A percentile compares a stretch with the other conserved stretches of the same genome.
Evolutionary conservation across 2,329 filamentous ascomycete species (phyloP).

Genomic region (Metarhizium humberi): DNA sequence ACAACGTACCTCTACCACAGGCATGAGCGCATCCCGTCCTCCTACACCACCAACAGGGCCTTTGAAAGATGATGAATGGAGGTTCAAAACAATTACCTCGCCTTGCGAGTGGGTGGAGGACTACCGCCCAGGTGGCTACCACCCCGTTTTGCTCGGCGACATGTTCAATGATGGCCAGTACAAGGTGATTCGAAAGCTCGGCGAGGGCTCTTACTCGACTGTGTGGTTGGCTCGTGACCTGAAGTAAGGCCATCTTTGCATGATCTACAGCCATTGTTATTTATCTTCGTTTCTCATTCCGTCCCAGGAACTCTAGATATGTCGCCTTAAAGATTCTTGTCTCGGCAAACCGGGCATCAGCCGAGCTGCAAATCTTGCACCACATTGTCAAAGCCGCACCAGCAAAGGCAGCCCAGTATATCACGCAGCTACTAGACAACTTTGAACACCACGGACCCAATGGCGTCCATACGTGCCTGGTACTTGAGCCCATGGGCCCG

Average conservation of each 20-base stretch:
- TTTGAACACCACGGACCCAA: slow-evolving; percentile 20
- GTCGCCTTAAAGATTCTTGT: slow-evolving; percentile 20
- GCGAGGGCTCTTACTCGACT: slow-evolving; percentile 33
- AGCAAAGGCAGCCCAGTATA: slow-evolving; percentile 1
- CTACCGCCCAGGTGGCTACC: slow-evolving; percentile 31
- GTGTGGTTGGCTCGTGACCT: slow-evolving; percentile 33
- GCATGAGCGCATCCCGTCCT: slow-evolving; percentile 14
- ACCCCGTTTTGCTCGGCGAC: slow-evolving; percentile 33
- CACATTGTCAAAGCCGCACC: slow-evolving; percentile 11
- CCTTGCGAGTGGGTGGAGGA: slow-evolving; percentile 20
- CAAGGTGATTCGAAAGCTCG: slow-evolving; percentile 33
- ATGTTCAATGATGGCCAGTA: slow-evolving; percentile 30
- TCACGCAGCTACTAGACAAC: slow-evolving; percentile 13
- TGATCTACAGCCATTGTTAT: slow-evolving; percentile 13
- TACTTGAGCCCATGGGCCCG: slow-evolving; percentile 21
- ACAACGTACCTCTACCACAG: slow-evolving; percentile 6
- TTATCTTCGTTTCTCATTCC: slow-evolving; percentile 2
- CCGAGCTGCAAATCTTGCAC: slow-evolving; percentile 13
- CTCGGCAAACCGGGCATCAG: slow-evolving; percentile 8
- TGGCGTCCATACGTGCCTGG: slow-evolving; percentile 19
- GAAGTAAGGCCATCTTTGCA: neutral
- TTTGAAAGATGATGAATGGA: slow-evolving; percentile 8
- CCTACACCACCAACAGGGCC: slow-evolving; percentile 14
- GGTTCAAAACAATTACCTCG: slow-evolving; percentile 16
- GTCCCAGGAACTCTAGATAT: slow-evolving; percentile 9